phyloP scores from a whole-genome alignment of 805 yeast species.

The Debaryomyces hansenii region DNA sequence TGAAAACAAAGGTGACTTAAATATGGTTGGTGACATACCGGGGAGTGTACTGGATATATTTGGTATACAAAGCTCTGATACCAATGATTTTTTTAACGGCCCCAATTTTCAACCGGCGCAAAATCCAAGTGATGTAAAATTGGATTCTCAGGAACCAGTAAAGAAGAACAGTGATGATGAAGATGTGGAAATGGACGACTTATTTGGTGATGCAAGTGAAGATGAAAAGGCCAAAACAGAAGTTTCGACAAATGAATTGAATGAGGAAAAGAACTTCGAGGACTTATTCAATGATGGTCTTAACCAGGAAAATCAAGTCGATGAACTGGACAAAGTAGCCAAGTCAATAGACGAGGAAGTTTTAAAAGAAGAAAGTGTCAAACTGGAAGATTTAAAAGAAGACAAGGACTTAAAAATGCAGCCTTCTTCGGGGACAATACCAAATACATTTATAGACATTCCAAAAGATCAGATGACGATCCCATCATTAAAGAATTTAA shows the following conservation, averaged over 20 bases:
- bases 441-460: slow-evolving; percentile 40
- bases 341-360: neutral
- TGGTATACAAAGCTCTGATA: slow-evolving; percentile 11
- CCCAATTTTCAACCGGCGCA: neutral
- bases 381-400: neutral
- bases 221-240: slow-evolving; percentile 13
- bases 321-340: neutral
- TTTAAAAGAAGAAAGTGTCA: slow-evolving; percentile 1
- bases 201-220: slow-evolving; percentile 36
- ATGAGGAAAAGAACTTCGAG: slow-evolving; percentile 3
- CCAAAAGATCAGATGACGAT: slow-evolving; percentile 61
- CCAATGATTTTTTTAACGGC: slow-evolving; percentile 12
- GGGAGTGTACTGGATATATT: slow-evolving; percentile 12
- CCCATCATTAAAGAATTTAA: slow-evolving; percentile 8
- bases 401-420: slow-evolving; percentile 1
- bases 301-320: neutral
- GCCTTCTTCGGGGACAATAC: neutral
- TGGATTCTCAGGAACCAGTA: neutral
- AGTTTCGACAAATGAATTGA: slow-evolving; percentile 1
- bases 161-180: slow-evolving; percentile 11
- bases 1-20: neutral
- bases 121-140: neutral
- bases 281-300: neutral
- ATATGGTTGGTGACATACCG: neutral
- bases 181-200: slow-evolving; percentile 26